A percentile compares a stretch with the other conserved stretches of the same genome.
These are phyloP conservation scores for Ophiocordyceps camponoti-floridani DNA, from an alignment of 2,329 filamentous ascomycete species.

Conservation along the genomic window DNA sequence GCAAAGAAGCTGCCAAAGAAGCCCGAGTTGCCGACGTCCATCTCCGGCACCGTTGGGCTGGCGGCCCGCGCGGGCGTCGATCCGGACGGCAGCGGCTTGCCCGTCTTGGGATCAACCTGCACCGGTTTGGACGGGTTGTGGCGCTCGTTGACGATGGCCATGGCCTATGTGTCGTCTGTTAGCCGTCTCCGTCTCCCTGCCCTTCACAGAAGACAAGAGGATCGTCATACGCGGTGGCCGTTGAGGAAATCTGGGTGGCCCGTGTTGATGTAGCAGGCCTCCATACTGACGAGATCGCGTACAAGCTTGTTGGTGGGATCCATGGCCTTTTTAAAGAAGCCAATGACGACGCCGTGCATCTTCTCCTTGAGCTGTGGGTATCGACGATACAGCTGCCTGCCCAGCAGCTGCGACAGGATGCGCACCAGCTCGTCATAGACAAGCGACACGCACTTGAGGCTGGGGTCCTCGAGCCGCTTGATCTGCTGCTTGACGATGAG, in stretches of 20 bases:
- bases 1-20: constrained; percentile 99
- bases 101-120: constrained; percentile 95
- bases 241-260: constrained; percentile 96
- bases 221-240: constrained; percentile 55
- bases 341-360: constrained; percentile 79
- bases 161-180: constrained; percentile 37
- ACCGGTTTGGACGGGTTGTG: constrained; percentile 68
- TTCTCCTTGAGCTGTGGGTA: constrained; percentile 96
- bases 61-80: constrained; percentile 53
- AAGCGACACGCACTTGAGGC: constrained; percentile 89
- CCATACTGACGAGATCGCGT: constrained; percentile 82
- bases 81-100: constrained; percentile 64
- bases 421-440: constrained; percentile 96
- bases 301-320: constrained; percentile 97
- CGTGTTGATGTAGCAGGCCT: constrained; percentile 94
- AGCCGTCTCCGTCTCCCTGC: not conserved
- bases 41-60: constrained; percentile 50
- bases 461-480: constrained; percentile 87
- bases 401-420: constrained; percentile 76
- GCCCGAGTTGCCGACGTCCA: constrained; percentile 42
- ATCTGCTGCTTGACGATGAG: constrained; percentile 98
- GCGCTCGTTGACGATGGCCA: constrained; percentile 94
- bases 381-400: constrained; percentile 76
- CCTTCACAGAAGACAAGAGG: not conserved
- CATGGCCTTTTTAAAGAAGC: constrained; percentile 97